These are phyloP conservation scores for Euphorbia tirucalli DNA, from an alignment of 345 rosid species.

Conservation along the genomic window DNA sequence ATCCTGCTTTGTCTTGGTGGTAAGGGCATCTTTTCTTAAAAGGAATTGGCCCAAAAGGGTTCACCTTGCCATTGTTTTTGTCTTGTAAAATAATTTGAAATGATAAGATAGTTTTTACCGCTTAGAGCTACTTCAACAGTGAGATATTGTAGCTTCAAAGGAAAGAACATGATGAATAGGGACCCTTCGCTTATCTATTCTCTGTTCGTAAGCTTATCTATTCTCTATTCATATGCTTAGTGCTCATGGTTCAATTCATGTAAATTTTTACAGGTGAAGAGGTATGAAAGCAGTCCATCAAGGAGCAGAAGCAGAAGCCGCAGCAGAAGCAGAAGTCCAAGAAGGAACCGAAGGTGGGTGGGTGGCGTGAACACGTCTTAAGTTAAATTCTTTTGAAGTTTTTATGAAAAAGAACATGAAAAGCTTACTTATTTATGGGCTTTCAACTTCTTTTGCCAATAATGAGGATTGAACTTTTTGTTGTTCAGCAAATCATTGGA, in stretches of 20 bases:
- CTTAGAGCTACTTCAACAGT: too few species aligned
- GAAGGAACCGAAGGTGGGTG: slow-evolving; percentile 54
- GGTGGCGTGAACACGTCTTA: not conserved
- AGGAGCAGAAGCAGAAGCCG: slow-evolving; percentile 63
- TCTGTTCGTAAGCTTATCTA: too few species aligned
- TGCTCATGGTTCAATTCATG: not conserved
- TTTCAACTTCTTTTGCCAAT: not conserved
- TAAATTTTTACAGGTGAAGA: slow-evolving; percentile 56
- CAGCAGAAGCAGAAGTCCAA: slow-evolving; percentile 53
- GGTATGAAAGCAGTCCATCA: slow-evolving; percentile 55
- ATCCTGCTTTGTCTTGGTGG: too few species aligned
- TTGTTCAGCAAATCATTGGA: slow-evolving; percentile 54
- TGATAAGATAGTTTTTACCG: too few species aligned
- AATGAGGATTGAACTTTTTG: not conserved
- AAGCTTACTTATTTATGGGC: too few species aligned
- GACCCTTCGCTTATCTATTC: too few species aligned
- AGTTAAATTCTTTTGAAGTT: not conserved
- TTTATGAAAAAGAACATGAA: too few species aligned
- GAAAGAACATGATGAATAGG: slow-evolving; percentile 1
- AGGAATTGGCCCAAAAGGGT: too few species aligned
- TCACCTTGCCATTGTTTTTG: too few species aligned
- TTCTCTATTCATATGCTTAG: too few species aligned
- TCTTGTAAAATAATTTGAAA: too few species aligned
- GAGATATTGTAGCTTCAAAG: not conserved
- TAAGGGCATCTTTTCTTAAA: too few species aligned